A percentile compares a stretch with the other conserved stretches of the same genome.
phyloP scores from a whole-genome alignment of 495 filamentous ascomycete species.

The Umbilicaria muhlenbergii region DNA sequence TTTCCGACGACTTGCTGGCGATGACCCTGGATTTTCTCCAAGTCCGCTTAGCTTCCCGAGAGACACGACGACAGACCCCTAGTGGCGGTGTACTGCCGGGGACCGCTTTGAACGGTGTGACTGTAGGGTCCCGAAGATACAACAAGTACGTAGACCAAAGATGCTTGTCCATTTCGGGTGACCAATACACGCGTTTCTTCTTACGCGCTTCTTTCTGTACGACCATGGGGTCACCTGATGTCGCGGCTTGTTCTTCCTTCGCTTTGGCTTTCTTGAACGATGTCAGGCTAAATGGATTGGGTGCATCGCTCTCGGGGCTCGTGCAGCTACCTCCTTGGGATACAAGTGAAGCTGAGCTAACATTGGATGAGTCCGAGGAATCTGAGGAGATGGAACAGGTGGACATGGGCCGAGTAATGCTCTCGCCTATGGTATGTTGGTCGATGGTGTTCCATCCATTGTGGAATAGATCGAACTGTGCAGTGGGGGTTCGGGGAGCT shows the following conservation, averaged over 20 bases:
- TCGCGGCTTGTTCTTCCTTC: slow-evolving; percentile 24
- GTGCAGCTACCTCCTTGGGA: slow-evolving; percentile 54
- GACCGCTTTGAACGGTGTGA: slow-evolving; percentile 85
- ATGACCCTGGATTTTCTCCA: slow-evolving; percentile 50
- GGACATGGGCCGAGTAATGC: slow-evolving; percentile 38
- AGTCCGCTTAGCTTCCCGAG: slow-evolving; percentile 65
- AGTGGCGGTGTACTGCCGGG: slow-evolving; percentile 76
- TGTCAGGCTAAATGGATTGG: slow-evolving; percentile 36
- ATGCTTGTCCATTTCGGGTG: slow-evolving; percentile 79
- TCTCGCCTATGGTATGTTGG: slow-evolving; percentile 18
- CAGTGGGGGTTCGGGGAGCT: slow-evolving; percentile 45
- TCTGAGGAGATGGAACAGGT: slow-evolving; percentile 48
- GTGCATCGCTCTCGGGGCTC: slow-evolving; percentile 45
- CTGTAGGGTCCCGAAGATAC: slow-evolving; percentile 80
- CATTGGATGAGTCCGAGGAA: slow-evolving; percentile 53
- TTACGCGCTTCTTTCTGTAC: background rate
- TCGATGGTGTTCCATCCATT: slow-evolving; percentile 19
- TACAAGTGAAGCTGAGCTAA: slow-evolving; percentile 46
- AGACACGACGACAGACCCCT: slow-evolving; percentile 79
- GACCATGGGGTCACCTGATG: slow-evolving; percentile 9
- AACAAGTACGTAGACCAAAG: slow-evolving; percentile 80
- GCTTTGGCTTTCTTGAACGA: slow-evolving; percentile 21
- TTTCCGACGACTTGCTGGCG: slow-evolving; percentile 10
- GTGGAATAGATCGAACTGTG: slow-evolving; percentile 32
- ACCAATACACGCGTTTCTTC: slow-evolving; percentile 42